Percentiles rank a stretch among this genome's conserved stretches.
Conservation (phyloP, 2,329 filamentous ascomycete species). For the Albifimbria verrucaria region DNA sequence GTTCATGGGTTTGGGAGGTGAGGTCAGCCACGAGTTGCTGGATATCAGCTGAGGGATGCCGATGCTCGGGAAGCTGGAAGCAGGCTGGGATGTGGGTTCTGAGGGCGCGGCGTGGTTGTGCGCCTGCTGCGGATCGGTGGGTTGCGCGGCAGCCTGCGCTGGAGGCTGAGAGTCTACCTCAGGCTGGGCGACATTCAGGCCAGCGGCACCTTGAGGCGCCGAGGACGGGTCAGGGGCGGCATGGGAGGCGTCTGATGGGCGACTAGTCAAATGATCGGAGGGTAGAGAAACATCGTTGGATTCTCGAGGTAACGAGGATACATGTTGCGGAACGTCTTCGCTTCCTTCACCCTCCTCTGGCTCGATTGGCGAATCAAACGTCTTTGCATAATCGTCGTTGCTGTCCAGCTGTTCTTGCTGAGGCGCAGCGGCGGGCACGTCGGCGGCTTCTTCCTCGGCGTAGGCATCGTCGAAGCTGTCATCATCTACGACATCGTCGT, state of each 20-base stretch:
- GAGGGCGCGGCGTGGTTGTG: slow-evolving; percentile 16
- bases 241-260: slow-evolving; percentile 26
- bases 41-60: slow-evolving; percentile 32
- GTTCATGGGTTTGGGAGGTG: slow-evolving; percentile 29
- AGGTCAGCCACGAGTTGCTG: slow-evolving; percentile 39
- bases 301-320: slow-evolving; percentile 42
- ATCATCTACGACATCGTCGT: slow-evolving; percentile 38
- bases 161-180: slow-evolving; percentile 21
- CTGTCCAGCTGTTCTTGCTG: slow-evolving; percentile 27
- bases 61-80: slow-evolving; percentile 23
- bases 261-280: slow-evolving; percentile 34
- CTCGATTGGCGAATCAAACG: slow-evolving; percentile 45
- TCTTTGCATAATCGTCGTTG: slow-evolving; percentile 50
- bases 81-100: slow-evolving; percentile 23
- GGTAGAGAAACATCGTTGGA: slow-evolving; percentile 38
- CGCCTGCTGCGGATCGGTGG: slow-evolving; percentile 15
- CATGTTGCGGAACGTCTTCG: slow-evolving; percentile 34
- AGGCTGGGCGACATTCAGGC: slow-evolving; percentile 22
- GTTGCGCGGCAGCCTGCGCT: slow-evolving; percentile 16
- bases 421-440: slow-evolving; percentile 19
- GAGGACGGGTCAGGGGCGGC: slow-evolving; percentile 28
- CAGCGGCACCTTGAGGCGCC: slow-evolving; percentile 20
- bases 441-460: slow-evolving; percentile 34
- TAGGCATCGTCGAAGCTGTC: slow-evolving; percentile 48
- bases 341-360: slow-evolving; percentile 31